A percentile compares a stretch with the other conserved stretches of the same genome.
phyloP scores from a whole-genome alignment of 169 alveolate genomes.

The Amoebophrya sp. region DNA sequence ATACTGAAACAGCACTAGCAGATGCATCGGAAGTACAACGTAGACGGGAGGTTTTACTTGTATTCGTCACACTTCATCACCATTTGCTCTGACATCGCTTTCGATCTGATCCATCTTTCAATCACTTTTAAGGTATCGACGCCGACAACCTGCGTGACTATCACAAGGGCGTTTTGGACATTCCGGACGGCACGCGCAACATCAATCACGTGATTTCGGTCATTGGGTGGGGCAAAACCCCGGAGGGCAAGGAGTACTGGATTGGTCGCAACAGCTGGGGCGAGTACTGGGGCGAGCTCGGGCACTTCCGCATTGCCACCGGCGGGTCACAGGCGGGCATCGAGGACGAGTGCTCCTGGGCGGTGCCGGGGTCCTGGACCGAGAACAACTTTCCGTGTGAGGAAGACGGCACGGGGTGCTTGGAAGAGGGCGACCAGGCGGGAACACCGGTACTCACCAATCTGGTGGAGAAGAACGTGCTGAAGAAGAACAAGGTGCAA shows the following conservation, averaged over 20 bases:
- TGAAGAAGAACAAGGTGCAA: too few species aligned
- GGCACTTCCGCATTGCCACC: slow-evolving; percentile 61
- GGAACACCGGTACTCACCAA: too few species aligned
- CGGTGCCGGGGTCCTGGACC: slow-evolving; percentile 41
- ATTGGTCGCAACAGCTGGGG: slow-evolving; percentile 74
- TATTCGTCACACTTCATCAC: not conserved
- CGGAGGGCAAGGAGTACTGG: slow-evolving; percentile 53
- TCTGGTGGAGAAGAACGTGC: too few species aligned
- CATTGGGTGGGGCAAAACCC: slow-evolving; percentile 63
- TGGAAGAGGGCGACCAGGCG: not conserved
- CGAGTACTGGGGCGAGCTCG: slow-evolving; percentile 73
- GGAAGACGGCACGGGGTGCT: slow-evolving; percentile 6
- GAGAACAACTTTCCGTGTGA: not conserved
- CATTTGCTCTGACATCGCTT: not conserved
- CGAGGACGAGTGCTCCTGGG: slow-evolving; percentile 64
- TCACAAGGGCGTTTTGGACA: slow-evolving; percentile 37
- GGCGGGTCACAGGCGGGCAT: slow-evolving; percentile 58
- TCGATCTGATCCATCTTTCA: not conserved
- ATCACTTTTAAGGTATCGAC: slow-evolving; percentile 41
- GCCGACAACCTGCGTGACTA: slow-evolving; percentile 46
- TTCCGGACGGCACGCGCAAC: slow-evolving; percentile 40
- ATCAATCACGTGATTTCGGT: slow-evolving; percentile 68
- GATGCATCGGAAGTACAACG: not conserved
- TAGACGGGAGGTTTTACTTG: not conserved
- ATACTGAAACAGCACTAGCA: too few species aligned